Percentiles rank a stretch among this genome's conserved stretches.
Conservation (phyloP, 495 filamentous ascomycete genomes). For the Oidiodendron maius region DNA sequence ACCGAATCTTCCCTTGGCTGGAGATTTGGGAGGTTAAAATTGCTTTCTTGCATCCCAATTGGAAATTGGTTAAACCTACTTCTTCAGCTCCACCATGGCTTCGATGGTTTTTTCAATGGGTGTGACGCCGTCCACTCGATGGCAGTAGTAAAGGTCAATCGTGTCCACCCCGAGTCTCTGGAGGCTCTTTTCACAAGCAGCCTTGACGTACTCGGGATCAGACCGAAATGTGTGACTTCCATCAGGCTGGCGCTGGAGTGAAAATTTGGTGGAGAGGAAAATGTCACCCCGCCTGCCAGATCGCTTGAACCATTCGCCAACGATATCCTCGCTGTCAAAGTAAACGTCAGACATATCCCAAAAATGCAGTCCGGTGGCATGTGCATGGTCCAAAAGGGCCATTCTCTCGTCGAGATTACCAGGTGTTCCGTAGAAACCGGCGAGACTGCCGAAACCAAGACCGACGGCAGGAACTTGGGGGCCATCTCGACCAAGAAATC, state of each 20-base stretch:
- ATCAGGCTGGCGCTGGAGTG: slow-evolving; percentile 2
- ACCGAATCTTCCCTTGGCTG: background rate
- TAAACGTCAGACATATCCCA: slow-evolving; percentile 31
- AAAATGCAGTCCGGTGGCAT: slow-evolving; percentile 28
- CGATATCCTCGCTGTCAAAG: slow-evolving; percentile 38
- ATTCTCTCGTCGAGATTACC: slow-evolving; percentile 40
- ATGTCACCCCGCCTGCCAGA: slow-evolving; percentile 44
- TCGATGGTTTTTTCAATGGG: slow-evolving; percentile 33
- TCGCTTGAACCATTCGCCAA: slow-evolving; percentile 46
- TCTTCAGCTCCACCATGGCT: slow-evolving; percentile 27
- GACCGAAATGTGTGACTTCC: background rate
- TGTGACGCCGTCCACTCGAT: slow-evolving; percentile 57
- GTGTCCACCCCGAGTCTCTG: slow-evolving; percentile 59
- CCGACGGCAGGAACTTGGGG: slow-evolving; percentile 45
- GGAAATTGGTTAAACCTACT: background rate
- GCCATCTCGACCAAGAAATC: slow-evolving; percentile 36
- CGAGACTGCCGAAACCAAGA: slow-evolving; percentile 46
- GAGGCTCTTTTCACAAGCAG: slow-evolving; percentile 60
- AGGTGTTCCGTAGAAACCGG: slow-evolving; percentile 15
- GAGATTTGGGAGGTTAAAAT: background rate
- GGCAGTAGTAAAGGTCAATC: slow-evolving; percentile 73
- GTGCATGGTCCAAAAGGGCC: slow-evolving; percentile 41
- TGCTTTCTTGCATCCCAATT: background rate
- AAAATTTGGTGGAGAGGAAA: slow-evolving; percentile 53
- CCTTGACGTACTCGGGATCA: slow-evolving; percentile 47